Conservation (phyloP, 352 stramenopile genomes). For the Globisporangium barbulae region DNA sequence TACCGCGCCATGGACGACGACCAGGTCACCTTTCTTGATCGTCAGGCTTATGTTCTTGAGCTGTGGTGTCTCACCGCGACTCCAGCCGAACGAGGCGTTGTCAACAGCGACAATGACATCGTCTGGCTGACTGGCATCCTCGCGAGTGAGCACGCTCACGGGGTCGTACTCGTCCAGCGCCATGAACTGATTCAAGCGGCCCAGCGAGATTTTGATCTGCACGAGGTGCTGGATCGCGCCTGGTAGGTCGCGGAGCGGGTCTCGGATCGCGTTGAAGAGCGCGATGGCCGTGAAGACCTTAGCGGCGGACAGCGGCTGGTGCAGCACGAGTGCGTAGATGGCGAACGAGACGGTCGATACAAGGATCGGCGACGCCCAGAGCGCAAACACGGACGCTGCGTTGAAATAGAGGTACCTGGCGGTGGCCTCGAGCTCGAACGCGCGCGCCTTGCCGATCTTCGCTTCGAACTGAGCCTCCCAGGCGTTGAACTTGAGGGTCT, state of each 20-base stretch:
- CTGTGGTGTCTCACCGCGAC: background rate
- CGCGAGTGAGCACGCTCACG: background rate
- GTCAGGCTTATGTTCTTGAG: background rate
- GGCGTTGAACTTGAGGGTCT: constrained; percentile 92
- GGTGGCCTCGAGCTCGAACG: constrained; percentile 33
- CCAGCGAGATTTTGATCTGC: constrained; percentile 34
- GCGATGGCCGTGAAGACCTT: constrained; percentile 48
- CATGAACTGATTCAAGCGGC: constrained; percentile 36
- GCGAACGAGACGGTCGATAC: constrained; percentile 46
- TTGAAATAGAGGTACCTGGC: constrained; percentile 51
- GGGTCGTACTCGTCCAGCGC: background rate
- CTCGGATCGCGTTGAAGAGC: constrained; percentile 43
- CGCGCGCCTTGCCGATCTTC: background rate
- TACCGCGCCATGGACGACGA: constrained; percentile 1
- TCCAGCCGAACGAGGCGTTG: background rate
- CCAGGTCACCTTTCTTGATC: background rate
- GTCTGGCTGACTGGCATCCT: background rate
- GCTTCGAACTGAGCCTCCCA: constrained; percentile 1
- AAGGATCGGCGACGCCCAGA: constrained; percentile 39
- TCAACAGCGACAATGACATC: background rate
- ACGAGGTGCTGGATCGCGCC: constrained; percentile 29
- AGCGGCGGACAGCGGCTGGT: constrained; percentile 32
- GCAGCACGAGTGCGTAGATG: constrained; percentile 33
- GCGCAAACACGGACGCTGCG: constrained; percentile 48
- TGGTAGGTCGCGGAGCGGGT: constrained; percentile 31